Evolutionary conservation across 1,284 basidiomycete genomes (phyloP).

Genomic region (Cronartium ribicola): DNA sequence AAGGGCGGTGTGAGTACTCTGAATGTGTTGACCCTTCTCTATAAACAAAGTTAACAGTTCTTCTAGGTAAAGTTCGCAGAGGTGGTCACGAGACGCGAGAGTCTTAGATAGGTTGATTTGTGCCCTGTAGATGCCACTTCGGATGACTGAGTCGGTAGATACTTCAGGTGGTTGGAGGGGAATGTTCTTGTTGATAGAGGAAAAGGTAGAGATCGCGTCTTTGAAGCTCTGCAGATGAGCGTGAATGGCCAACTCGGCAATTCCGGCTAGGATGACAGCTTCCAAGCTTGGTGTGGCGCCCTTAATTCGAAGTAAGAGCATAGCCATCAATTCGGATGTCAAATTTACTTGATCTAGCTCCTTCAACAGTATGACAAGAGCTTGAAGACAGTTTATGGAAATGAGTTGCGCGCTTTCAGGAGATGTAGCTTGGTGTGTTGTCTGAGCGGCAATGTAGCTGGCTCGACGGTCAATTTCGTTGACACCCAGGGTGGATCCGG

Average conservation of each 20-base stretch:
- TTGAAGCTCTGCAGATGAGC: slow-evolving; percentile 72
- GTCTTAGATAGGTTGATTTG: slow-evolving; percentile 81
- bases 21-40: slow-evolving; percentile 86
- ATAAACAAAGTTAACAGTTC: slow-evolving; percentile 80
- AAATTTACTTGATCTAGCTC: slow-evolving; percentile 25
- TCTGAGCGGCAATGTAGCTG: background rate
- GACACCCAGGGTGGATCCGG: slow-evolving; percentile 8
- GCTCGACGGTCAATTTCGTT: background rate
- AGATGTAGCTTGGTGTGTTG: slow-evolving; percentile 14
- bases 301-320: slow-evolving; percentile 82
- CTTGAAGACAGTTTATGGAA: slow-evolving; percentile 30
- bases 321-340: slow-evolving; percentile 60
- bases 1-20: slow-evolving; percentile 64
- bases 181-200: slow-evolving; percentile 74
- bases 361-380: slow-evolving; percentile 19
- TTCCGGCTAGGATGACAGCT: slow-evolving; percentile 81
- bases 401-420: slow-evolving; percentile 24
- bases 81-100: slow-evolving; percentile 65
- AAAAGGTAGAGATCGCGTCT: slow-evolving; percentile 81
- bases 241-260: slow-evolving; percentile 80
- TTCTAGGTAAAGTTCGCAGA: slow-evolving; percentile 72
- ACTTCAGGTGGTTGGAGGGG: background rate
- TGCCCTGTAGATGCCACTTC: slow-evolving; percentile 60
- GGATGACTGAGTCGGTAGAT: slow-evolving; percentile 76
- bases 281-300: slow-evolving; percentile 79